A percentile compares a stretch with the other conserved stretches of the same genome.
Evolutionary conservation across 1,284 basidiomycete genomes (phyloP).

Genomic region (Cerioporus squamosus): DNA sequence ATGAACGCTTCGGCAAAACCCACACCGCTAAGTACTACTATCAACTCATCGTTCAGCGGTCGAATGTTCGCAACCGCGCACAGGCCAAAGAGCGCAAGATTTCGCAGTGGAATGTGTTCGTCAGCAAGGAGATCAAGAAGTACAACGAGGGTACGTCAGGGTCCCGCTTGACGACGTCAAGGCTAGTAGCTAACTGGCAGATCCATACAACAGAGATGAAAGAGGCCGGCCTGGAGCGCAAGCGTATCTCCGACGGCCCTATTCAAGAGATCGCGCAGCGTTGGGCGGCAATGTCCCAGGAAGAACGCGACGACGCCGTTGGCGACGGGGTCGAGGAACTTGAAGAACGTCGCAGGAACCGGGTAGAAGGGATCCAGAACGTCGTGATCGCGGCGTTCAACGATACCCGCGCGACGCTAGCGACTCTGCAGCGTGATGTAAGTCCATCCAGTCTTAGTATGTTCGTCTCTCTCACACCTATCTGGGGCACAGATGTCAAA

Average conservation of each 20-base stretch:
- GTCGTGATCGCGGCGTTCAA: slow-evolving; percentile 11
- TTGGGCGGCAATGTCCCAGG: slow-evolving; percentile 7
- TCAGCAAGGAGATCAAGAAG: background rate
- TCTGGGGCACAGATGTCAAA: slow-evolving; percentile 11
- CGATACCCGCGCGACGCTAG: slow-evolving; percentile 5
- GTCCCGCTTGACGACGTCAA: too few relatives aligned
- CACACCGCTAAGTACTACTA: slow-evolving; percentile 6
- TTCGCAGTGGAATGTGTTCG: slow-evolving; percentile 4
- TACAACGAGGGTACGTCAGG: background rate
- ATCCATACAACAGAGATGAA: too few relatives aligned
- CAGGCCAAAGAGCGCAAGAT: background rate
- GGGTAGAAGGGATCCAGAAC: slow-evolving; percentile 3
- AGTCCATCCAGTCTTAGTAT: background rate
- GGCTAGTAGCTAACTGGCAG: too few relatives aligned
- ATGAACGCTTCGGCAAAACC: background rate
- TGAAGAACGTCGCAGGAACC: background rate
- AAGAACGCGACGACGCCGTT: background rate
- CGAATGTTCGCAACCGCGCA: background rate
- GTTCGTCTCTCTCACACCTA: too few relatives aligned
- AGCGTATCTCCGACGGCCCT: background rate
- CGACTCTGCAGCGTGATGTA: background rate
- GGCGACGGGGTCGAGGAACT: slow-evolving; percentile 1
- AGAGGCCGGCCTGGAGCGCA: background rate
- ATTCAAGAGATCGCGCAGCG: background rate
- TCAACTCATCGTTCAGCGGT: slow-evolving; percentile 1